phyloP scores from a whole-genome alignment of 768 basidiomycete species.

The Amanita thiersii region DNA sequence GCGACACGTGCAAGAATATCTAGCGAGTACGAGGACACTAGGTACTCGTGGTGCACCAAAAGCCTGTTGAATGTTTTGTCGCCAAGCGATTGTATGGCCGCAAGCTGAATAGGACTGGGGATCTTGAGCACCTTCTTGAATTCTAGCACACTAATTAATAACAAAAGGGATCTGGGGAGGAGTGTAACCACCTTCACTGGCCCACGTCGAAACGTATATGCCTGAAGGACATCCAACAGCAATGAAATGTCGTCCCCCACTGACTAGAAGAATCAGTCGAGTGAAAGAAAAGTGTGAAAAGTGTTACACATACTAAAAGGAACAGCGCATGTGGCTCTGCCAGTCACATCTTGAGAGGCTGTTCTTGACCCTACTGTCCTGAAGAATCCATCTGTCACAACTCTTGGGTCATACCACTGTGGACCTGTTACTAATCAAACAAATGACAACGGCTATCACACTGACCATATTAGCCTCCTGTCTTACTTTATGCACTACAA shows the following conservation, averaged over 20 bases:
- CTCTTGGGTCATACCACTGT: constrained; percentile 62
- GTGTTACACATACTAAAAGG: constrained; percentile 48
- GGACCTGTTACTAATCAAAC: neutral
- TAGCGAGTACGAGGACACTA: constrained; percentile 59
- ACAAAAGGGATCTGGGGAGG: neutral
- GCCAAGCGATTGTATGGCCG: constrained; percentile 40
- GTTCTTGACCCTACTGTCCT: constrained; percentile 29
- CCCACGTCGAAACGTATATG: constrained; percentile 53
- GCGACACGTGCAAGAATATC: constrained; percentile 60
- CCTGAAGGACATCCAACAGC: constrained; percentile 63
- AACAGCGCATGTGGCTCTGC: constrained; percentile 50
- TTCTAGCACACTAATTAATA: constrained; percentile 25
- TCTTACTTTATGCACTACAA: constrained; percentile 53
- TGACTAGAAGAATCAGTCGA: constrained; percentile 25
- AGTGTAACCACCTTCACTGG: constrained; percentile 40
- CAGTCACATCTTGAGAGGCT: constrained; percentile 30
- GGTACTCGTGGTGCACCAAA: constrained; percentile 51
- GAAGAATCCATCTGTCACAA: constrained; percentile 57
- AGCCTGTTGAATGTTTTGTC: constrained; percentile 52
- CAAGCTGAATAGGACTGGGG: constrained; percentile 42
- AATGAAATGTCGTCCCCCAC: constrained; percentile 45
- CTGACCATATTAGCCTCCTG: constrained; percentile 70
- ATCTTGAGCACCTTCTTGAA: constrained; percentile 50
- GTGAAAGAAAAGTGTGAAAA: neutral
- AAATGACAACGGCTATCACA: constrained; percentile 3